Conservation (phyloP, 352 stramenopile genomes). For the Elongisporangium undulatum region DNA sequence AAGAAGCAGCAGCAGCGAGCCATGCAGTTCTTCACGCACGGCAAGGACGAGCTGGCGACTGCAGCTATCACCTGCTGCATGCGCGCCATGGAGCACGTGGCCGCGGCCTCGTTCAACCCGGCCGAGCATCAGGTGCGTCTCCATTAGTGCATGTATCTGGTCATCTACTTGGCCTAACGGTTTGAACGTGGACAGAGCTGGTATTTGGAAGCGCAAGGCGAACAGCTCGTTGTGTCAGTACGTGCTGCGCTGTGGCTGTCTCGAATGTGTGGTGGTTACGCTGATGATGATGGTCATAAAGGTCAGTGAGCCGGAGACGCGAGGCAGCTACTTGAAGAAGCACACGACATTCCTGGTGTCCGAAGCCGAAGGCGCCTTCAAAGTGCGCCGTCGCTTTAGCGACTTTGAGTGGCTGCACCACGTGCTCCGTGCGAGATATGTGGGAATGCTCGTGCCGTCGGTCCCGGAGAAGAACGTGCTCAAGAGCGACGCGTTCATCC, state of each 20-base stretch:
- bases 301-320: slow-evolving; percentile 49
- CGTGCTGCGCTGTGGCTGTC: not conserved
- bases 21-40: slow-evolving; percentile 40
- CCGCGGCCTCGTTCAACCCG: slow-evolving; percentile 13
- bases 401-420: slow-evolving; percentile 74
- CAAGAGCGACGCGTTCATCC: slow-evolving; percentile 50
- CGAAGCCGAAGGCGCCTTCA: slow-evolving; percentile 11
- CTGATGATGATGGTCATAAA: slow-evolving; percentile 11
- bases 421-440: slow-evolving; percentile 53
- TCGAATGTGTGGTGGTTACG: slow-evolving; percentile 12
- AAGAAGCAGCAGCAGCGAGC: not conserved
- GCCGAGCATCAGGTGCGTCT: slow-evolving; percentile 26
- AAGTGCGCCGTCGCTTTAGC: slow-evolving; percentile 56
- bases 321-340: slow-evolving; percentile 64
- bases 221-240: not conserved
- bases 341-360: slow-evolving; percentile 65
- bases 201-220: slow-evolving; percentile 4
- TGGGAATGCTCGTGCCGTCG: slow-evolving; percentile 60
- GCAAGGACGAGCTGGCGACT: slow-evolving; percentile 21
- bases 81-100: slow-evolving; percentile 19
- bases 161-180: not conserved
- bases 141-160: slow-evolving; percentile 3
- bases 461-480: slow-evolving; percentile 65
- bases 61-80: slow-evolving; percentile 27
- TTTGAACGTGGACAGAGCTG: slow-evolving; percentile 13